Evolutionary conservation across 441 rosid species (phyloP), one percentile per base, ranked within the genome.

Genomic region (Croton laevigatus): DNA sequence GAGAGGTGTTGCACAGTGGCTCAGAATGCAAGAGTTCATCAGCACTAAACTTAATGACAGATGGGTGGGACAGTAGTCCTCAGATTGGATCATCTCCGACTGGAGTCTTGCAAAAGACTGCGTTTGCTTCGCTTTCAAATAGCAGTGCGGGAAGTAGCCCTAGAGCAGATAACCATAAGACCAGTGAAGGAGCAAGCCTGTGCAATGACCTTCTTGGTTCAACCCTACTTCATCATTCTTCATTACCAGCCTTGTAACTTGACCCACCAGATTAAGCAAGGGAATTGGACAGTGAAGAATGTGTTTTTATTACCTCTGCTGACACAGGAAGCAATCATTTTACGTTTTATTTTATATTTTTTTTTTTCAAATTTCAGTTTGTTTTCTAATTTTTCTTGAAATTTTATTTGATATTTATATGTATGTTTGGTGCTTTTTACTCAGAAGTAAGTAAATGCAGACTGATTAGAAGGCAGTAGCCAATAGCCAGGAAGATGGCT

Each of bases 131-230:
- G 0, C 36, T 55, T 22, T 55, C 60, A 12, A 55, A 55, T 55
- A 55, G 91, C 82, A 90, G 98, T 63, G 83, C 91, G 0, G 90
- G 86, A 16, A 89, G 92, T 76, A 93, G 97, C 75, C 90, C 95
- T 3, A 62, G 81, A 57, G 83, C 91, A 7, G 89, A 79, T 65
- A 81, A 74, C 71, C 82, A 78, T 67, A 88, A 79, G 78, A 72
- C 65, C 34, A 80, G 62, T 5, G 87, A 79, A 17, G 85, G 80
- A 40, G 73, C 61, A 32, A 78, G 75, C 60, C 65, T 80, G 52
- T 80, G 79, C 62, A 78, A 77, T 1, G 81, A 74, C 62, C 71
- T 55, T 52, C 74, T 73, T 13, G 83, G 80, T 64, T 76, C 81
- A 13, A 69, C 78, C 34, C 52, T 78, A 7, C 27, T 71, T 58